A percentile compares a stretch with the other conserved stretches of the same genome.
Conservation (phyloP, 2,329 filamentous ascomycete genomes). For the Cercospora beticola region DNA sequence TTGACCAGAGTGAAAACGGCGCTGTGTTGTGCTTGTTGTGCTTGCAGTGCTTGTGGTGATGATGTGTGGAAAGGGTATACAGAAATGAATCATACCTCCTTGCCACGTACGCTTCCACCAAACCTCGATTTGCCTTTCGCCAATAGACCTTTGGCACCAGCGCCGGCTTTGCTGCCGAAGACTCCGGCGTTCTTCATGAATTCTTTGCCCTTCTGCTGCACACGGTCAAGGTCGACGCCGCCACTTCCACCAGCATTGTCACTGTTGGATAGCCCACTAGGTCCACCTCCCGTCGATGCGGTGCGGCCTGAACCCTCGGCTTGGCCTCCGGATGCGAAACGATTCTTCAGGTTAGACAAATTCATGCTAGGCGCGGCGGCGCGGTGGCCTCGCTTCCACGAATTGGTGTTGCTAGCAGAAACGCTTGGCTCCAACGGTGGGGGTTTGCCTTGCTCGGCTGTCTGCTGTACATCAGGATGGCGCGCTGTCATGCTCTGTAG, state of each 20-base stretch:
- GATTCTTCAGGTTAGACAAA: constrained; percentile 14
- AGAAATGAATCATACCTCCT: constrained; percentile 77
- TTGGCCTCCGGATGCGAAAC: constrained; percentile 16
- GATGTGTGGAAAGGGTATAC: constrained; percentile 15
- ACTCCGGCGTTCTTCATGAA: constrained; percentile 78
- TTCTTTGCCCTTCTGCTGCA: constrained; percentile 75
- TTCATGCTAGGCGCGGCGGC: constrained; percentile 12
- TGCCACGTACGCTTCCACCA: constrained; percentile 46
- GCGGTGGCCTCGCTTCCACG: constrained; percentile 20
- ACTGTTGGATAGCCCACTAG: constrained; percentile 32
- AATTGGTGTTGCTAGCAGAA: constrained; percentile 10
- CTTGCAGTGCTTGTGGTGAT: not conserved
- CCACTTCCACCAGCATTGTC: constrained; percentile 18
- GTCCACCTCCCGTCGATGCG: constrained; percentile 7
- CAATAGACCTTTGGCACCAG: constrained; percentile 86
- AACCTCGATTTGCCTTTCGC: constrained; percentile 73
- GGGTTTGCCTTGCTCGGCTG: constrained; percentile 19
- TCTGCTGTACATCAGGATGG: constrained; percentile 53
- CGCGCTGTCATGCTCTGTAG: constrained; percentile 50
- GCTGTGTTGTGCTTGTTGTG: not conserved
- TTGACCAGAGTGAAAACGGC: not conserved
- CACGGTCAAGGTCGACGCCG: constrained; percentile 30
- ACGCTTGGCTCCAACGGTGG: constrained; percentile 23
- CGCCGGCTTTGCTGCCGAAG: constrained; percentile 66
- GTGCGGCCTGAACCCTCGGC: constrained; percentile 13